phyloP scores from a whole-genome alignment of 768 basidiomycete genomes.

The Trametopsis cervina region DNA sequence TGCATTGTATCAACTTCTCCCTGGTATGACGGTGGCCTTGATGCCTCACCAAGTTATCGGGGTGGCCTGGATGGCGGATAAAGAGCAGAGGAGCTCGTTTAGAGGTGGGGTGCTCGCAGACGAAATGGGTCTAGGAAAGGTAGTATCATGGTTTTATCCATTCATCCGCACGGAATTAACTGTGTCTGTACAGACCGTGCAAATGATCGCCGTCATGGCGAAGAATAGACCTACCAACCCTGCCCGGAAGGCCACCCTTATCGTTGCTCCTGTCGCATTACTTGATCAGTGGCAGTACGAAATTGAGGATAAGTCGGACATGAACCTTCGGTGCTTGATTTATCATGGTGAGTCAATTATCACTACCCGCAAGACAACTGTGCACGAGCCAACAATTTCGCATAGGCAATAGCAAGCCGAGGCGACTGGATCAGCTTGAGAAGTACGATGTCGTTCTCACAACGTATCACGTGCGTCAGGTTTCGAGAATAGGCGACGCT shows the following conservation, averaged over 20 bases:
- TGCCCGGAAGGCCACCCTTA: slow-evolving; percentile 53
- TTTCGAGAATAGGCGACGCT: too few species aligned
- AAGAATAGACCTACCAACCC: slow-evolving; percentile 45
- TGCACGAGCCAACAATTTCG: background rate
- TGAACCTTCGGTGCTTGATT: slow-evolving; percentile 42
- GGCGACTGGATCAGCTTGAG: slow-evolving; percentile 39
- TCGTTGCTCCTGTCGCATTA: slow-evolving; percentile 60
- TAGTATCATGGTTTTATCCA: slow-evolving; percentile 10
- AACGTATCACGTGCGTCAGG: slow-evolving; percentile 33
- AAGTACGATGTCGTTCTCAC: slow-evolving; percentile 23
- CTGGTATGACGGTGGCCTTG: slow-evolving; percentile 52
- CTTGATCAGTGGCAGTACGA: slow-evolving; percentile 62
- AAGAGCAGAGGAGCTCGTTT: slow-evolving; percentile 22
- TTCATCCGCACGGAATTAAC: background rate
- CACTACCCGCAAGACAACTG: background rate
- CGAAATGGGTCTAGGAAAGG: slow-evolving; percentile 54
- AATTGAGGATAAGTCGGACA: slow-evolving; percentile 50
- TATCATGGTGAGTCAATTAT: slow-evolving; percentile 44
- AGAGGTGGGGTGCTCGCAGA: slow-evolving; percentile 29
- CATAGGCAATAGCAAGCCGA: slow-evolving; percentile 36
- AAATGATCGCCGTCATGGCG: slow-evolving; percentile 49
- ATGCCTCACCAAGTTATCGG: slow-evolving; percentile 66
- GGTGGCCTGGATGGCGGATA: slow-evolving; percentile 36
- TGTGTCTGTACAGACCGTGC: slow-evolving; percentile 16
- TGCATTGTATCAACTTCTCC: slow-evolving; percentile 40